A percentile compares a stretch with the other conserved stretches of the same genome.
Conservation (phyloP, 2,329 filamentous ascomycete species). For the Diatrype stigma region DNA sequence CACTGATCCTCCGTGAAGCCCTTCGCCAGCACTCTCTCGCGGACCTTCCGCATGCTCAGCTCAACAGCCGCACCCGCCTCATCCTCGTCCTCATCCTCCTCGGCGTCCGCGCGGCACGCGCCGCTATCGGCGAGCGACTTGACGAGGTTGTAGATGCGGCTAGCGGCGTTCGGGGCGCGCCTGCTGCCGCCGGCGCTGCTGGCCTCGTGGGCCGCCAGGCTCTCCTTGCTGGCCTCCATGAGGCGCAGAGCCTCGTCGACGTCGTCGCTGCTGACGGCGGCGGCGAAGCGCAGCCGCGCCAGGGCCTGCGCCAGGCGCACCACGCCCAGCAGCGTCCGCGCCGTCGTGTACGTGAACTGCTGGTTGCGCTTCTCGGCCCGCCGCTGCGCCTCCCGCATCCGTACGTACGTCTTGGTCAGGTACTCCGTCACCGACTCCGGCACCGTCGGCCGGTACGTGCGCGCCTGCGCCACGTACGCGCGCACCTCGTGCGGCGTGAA, state of each 20-base stretch:
- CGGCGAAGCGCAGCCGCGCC: constrained; percentile 83
- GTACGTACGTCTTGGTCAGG: constrained; percentile 94
- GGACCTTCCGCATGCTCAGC: constrained; percentile 80
- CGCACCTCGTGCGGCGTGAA: constrained; percentile 92
- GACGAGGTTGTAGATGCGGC: constrained; percentile 92
- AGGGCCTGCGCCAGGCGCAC: constrained; percentile 91
- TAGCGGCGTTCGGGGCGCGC: constrained; percentile 73
- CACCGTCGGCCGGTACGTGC: constrained; percentile 82
- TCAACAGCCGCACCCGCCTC: constrained; percentile 51
- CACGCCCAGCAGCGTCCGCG: constrained; percentile 87
- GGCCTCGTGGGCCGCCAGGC: constrained; percentile 66
- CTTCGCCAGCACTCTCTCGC: constrained; percentile 89
- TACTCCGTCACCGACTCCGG: constrained; percentile 87
- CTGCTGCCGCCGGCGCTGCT: constrained; percentile 47
- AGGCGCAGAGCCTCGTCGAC: constrained; percentile 92
- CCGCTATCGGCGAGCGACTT: constrained; percentile 82
- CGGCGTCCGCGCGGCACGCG: constrained; percentile 67
- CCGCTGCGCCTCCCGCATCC: constrained; percentile 87
- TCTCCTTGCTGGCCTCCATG: constrained; percentile 90
- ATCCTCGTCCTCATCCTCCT: constrained; percentile 51
- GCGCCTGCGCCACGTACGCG: constrained; percentile 90
- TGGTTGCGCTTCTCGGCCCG: constrained; percentile 86
- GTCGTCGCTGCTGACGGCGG: constrained; percentile 81
- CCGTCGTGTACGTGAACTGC: constrained; percentile 90
- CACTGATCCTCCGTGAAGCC: constrained; percentile 96